These are phyloP conservation scores for Priceomyces castillae DNA, from an alignment of 805 yeast species.

Conservation along the genomic window DNA sequence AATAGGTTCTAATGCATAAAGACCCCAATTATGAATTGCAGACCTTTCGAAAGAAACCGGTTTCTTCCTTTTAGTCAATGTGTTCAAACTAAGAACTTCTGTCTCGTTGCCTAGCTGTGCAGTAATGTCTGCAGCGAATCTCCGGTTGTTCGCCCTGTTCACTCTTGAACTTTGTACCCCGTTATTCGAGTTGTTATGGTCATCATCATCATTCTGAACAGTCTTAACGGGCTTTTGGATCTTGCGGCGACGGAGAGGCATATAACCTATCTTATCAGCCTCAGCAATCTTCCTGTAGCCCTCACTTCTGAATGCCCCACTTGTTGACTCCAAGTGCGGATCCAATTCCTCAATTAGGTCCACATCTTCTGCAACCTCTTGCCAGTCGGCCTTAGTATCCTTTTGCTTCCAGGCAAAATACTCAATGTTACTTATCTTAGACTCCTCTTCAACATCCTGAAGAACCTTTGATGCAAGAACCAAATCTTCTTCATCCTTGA, in stretches of 20 bases:
- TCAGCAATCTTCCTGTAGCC: conserved; percentile 77
- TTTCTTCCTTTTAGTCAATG: conserved; percentile 83
- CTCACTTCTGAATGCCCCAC: conserved; percentile 68
- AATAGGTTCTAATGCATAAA: conserved; percentile 92
- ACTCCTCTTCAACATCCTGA: conserved; percentile 13
- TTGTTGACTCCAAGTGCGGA: conserved; percentile 34
- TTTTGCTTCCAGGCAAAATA: conserved; percentile 70
- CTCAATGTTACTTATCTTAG: conserved; percentile 36
- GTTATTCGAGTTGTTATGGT: conserved; percentile 13
- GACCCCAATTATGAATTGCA: conserved; percentile 97
- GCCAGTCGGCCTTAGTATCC: conserved; percentile 20
- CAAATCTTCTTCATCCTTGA: conserved; percentile 78
- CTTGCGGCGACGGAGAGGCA: conserved; percentile 75
- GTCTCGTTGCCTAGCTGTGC: conserved; percentile 81
- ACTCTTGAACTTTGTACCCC: conserved; percentile 68
- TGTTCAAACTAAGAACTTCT: conserved; percentile 79
- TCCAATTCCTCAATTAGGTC: conserved; percentile 28
- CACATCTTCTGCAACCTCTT: conserved; percentile 26
- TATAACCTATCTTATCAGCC: conserved; percentile 64
- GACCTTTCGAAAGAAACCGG: conserved; percentile 97
- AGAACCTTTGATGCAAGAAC: conserved; percentile 48
- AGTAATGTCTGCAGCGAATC: conserved; percentile 85
- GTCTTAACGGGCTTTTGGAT: conserved; percentile 70
- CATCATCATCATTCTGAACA: conserved; percentile 58
- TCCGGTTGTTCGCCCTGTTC: conserved; percentile 80